A percentile compares a stretch with the other conserved stretches of the same genome.
Conservation (phyloP, 2,329 filamentous ascomycete genomes). For the Orbilia quercus region DNA sequence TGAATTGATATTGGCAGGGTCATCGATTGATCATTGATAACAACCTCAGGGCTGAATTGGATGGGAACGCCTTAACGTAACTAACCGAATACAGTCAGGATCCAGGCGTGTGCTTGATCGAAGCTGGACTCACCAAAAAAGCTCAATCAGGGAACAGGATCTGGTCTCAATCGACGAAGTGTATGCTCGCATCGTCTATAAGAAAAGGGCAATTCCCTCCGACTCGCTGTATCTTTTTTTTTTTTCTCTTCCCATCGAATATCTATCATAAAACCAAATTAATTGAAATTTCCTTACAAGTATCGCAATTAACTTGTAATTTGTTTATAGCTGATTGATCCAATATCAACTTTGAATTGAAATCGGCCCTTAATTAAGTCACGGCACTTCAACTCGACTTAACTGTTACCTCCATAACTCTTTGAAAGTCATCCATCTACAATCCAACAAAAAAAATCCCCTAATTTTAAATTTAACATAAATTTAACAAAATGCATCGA, state of each 20-base stretch:
- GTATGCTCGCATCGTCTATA: conserved; percentile 16
- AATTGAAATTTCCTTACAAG: not conserved
- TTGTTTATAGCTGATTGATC: not conserved
- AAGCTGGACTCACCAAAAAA: no score
- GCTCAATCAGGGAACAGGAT: not conserved
- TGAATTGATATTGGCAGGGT: not conserved
- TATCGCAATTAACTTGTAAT: not conserved
- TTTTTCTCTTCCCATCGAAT: conserved; percentile 13
- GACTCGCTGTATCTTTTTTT: conserved; percentile 12
- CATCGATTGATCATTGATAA: not conserved
- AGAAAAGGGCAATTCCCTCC: conserved; percentile 25
- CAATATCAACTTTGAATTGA: no score
- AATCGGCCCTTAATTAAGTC: no score
- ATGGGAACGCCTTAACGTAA: not conserved
- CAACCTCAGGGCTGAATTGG: conserved; percentile 10
- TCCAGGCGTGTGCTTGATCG: conserved; percentile 5
- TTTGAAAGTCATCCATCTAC: no score
- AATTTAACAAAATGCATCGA: conserved; percentile 27
- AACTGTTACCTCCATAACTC: no score
- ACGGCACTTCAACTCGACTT: no score
- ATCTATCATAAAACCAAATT: not conserved
- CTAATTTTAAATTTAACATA: no score
- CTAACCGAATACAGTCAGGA: conserved; percentile 3
- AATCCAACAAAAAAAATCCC: no score
- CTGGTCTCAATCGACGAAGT: not conserved